These are phyloP conservation scores for Fibroporia radiculosa DNA, from an alignment of 768 basidiomycete species.

Conservation along the genomic window DNA sequence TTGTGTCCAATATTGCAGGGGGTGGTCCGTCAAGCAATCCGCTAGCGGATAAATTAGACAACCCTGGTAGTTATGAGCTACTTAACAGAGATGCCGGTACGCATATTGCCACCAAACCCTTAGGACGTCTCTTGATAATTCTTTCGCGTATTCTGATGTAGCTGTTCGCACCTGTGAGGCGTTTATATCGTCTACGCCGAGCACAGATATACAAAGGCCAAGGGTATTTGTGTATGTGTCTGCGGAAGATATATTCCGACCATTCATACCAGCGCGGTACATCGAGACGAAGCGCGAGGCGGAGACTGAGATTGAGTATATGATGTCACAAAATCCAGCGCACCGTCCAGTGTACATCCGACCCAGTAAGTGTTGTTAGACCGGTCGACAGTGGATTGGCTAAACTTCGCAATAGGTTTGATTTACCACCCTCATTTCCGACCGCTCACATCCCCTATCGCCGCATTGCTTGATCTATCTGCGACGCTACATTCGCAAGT, in stretches of 20 bases:
- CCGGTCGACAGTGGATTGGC: not conserved
- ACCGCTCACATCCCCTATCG: constrained; percentile 82
- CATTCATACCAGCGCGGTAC: constrained; percentile 78
- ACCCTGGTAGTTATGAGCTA: constrained; percentile 55
- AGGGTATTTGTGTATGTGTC: constrained; percentile 92
- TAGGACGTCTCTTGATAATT: too few relatives aligned
- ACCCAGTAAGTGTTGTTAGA: constrained; percentile 56
- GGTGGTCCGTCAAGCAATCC: constrained; percentile 39
- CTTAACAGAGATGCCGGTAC: constrained; percentile 89
- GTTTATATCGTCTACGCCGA: constrained; percentile 43
- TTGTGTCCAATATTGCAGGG: constrained; percentile 34
- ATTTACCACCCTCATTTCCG: constrained; percentile 95
- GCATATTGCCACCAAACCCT: constrained; percentile 24
- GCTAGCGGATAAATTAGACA: constrained; percentile 34
- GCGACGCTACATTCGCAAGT: constrained; percentile 58
- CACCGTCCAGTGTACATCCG: constrained; percentile 77
- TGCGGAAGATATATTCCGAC: constrained; percentile 89
- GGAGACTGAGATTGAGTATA: constrained; percentile 57
- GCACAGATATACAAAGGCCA: constrained; percentile 20
- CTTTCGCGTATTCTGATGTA: constrained; percentile 29
- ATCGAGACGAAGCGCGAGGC: constrained; percentile 94
- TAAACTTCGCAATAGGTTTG: constrained; percentile 48
- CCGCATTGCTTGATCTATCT: constrained; percentile 77
- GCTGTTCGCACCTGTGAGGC: constrained; percentile 75
- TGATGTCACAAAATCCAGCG: constrained; percentile 35